Percentiles rank a stretch among this genome's conserved stretches.
Evolutionary conservation across 2,329 filamentous ascomycete genomes (phyloP).

Genomic region (Ophiognomonia clavigignenti-juglandacearum): DNA sequence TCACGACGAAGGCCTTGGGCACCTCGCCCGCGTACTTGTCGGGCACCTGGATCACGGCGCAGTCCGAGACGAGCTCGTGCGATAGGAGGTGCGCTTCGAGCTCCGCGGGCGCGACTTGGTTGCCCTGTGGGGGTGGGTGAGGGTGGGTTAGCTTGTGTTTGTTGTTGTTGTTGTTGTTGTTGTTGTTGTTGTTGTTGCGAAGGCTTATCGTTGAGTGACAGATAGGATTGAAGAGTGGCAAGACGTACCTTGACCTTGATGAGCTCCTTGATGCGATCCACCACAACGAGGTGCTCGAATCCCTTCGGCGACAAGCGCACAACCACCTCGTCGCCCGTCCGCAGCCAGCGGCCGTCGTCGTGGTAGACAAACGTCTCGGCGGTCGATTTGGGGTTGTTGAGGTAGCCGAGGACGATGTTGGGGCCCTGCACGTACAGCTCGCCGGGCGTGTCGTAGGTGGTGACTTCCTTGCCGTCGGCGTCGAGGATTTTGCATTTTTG

Average conservation of each 20-base stretch:
- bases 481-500: slow-evolving; percentile 60
- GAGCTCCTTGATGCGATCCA: slow-evolving; percentile 61
- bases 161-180: too few species aligned
- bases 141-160: too few species aligned
- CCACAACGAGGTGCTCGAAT: slow-evolving; percentile 76
- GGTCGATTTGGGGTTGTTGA: slow-evolving; percentile 80
- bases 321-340: slow-evolving; percentile 79
- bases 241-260: slow-evolving; percentile 44
- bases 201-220: neutral
- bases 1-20: slow-evolving; percentile 50
- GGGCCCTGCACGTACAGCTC: slow-evolving; percentile 79
- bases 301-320: slow-evolving; percentile 58
- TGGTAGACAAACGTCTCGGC: slow-evolving; percentile 68
- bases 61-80: slow-evolving; percentile 61
- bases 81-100: slow-evolving; percentile 65
- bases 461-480: slow-evolving; percentile 63
- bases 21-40: slow-evolving; percentile 47
- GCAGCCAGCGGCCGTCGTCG: slow-evolving; percentile 68
- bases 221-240: neutral
- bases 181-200: too few species aligned
- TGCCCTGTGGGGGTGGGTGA: slow-evolving; percentile 37
- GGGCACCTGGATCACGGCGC: slow-evolving; percentile 61
- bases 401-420: slow-evolving; percentile 73
- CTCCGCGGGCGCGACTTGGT: slow-evolving; percentile 68
- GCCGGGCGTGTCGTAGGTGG: slow-evolving; percentile 65